Conservation (phyloP, 202 grass and related monocot species). For the Dendrocalamus latiflorus region DNA sequence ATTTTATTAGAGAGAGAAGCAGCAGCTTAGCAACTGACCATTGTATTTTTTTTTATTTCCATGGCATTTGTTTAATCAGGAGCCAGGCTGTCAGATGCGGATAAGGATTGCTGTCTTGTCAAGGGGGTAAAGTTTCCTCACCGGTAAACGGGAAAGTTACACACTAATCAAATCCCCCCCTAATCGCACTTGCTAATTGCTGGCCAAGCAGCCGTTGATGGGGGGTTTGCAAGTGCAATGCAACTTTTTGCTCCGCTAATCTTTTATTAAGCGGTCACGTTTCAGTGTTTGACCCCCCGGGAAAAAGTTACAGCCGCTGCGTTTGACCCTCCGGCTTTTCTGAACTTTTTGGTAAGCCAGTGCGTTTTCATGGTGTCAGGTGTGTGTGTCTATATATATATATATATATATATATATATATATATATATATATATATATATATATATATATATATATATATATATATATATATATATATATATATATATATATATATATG, state of each 20-base stretch:
- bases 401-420: too few species aligned
- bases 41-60: neutral
- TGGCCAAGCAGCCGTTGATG: neutral
- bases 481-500: too few species aligned
- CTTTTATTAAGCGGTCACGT: neutral
- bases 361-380: neutral
- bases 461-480: too few species aligned
- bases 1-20: neutral
- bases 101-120: conserved; percentile 45
- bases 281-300: conserved; percentile 2
- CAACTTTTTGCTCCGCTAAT: neutral
- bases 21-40: neutral
- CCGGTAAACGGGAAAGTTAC: conserved; percentile 17
- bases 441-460: too few species aligned
- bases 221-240: neutral
- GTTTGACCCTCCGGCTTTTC: conserved; percentile 16
- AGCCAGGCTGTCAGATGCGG: conserved; percentile 27
- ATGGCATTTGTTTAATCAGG: neutral
- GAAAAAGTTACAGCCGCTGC: neutral
- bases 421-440: too few species aligned
- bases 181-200: neutral
- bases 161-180: neutral
- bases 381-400: too few species aligned
- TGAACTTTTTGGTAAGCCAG: neutral
- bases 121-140: neutral